Conservation (phyloP, 2,329 filamentous ascomycete genomes). For the Cytospora chrysosperma region DNA sequence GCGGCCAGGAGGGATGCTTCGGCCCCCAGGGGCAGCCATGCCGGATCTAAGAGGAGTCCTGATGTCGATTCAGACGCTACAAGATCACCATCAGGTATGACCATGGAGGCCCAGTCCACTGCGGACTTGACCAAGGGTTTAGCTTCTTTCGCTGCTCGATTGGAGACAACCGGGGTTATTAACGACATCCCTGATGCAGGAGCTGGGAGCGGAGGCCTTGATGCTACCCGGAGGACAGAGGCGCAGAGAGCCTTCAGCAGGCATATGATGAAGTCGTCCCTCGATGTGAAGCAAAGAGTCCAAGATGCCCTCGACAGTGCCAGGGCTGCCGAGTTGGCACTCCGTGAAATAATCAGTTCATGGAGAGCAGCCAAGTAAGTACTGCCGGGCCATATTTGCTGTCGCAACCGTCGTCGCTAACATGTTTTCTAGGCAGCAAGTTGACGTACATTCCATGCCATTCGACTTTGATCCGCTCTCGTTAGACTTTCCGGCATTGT, state of each 20-base stretch:
- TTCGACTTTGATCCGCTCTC: constrained; percentile 83
- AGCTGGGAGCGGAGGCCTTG: constrained; percentile 31
- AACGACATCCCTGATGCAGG: constrained; percentile 64
- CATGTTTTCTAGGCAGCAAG: constrained; percentile 46
- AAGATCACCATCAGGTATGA: constrained; percentile 37
- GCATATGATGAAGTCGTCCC: constrained; percentile 56
- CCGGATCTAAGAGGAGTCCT: constrained; percentile 42
- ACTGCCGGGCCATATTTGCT: constrained; percentile 31
- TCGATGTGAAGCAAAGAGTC: constrained; percentile 62
- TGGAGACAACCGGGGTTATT: constrained; percentile 77
- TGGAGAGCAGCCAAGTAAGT: constrained; percentile 79
- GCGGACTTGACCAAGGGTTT: constrained; percentile 54
- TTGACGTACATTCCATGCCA: constrained; percentile 55
- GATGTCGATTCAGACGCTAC: constrained; percentile 38
- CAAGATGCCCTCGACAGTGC: constrained; percentile 76
- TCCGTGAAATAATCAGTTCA: constrained; percentile 79
- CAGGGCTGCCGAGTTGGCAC: constrained; percentile 77
- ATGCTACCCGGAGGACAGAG: constrained; percentile 37
- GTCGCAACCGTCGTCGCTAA: not conserved
- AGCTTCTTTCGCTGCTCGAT: constrained; percentile 58
- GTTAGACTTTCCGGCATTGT: constrained; percentile 82
- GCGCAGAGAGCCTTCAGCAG: constrained; percentile 47
- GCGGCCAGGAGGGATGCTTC: constrained; percentile 61
- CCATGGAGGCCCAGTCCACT: constrained; percentile 43
- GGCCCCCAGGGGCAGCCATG: constrained; percentile 55